Conservation (phyloP, 441 rosid species). For the Geranium incanum region DNA sequence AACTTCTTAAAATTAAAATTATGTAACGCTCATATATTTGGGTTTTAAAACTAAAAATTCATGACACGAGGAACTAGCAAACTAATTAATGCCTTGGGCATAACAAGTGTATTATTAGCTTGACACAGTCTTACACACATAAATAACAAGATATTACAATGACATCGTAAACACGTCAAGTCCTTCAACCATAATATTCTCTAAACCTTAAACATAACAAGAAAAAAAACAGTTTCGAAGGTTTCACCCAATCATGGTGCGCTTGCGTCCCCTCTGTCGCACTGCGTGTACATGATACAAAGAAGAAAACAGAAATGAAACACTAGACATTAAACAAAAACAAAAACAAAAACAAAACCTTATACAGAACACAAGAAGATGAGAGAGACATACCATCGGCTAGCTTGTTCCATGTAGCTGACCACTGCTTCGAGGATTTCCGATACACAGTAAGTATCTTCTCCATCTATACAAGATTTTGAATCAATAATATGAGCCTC, state of each 20-base stretch:
- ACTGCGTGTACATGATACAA: constrained; percentile 34
- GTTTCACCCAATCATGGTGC: constrained; percentile 79
- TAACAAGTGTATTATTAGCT: neutral
- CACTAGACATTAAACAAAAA: neutral
- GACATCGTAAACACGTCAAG: neutral
- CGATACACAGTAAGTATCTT: constrained; percentile 61
- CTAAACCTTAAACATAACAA: constrained; percentile 9
- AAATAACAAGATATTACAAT: constrained; percentile 7
- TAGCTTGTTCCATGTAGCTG: constrained; percentile 79
- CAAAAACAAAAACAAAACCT: constrained; percentile 2
- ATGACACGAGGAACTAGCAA: neutral
- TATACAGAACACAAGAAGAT: constrained; percentile 1
- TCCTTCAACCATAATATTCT: constrained; percentile 5
- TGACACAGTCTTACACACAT: neutral
- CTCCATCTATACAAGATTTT: constrained; percentile 53
- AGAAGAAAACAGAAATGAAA: constrained; percentile 9
- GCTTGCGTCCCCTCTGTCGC: constrained; percentile 82
- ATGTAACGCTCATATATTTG: too few relatives aligned
- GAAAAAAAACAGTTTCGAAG: constrained; percentile 10
- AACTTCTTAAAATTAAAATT: too few relatives aligned
- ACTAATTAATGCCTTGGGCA: neutral
- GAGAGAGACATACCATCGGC: constrained; percentile 55
- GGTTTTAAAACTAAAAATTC: neutral
- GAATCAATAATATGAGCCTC: neutral
- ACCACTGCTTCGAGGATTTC: constrained; percentile 96